Evolutionary conservation across 2,329 filamentous ascomycete species (phyloP).

Genomic region (Exophiala bonariae): DNA sequence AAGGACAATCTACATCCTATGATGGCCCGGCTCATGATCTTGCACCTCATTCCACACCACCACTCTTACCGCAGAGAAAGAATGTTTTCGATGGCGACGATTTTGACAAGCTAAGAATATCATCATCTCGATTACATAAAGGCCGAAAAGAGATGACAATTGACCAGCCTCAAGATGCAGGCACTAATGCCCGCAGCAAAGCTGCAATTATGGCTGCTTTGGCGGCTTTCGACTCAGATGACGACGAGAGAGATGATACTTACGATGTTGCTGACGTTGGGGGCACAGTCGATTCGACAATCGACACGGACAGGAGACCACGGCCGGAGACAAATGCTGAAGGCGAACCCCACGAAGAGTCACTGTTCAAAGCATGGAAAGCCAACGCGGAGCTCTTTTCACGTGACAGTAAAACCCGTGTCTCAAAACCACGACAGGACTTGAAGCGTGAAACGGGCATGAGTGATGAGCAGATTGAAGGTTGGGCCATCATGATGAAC

Average conservation of each 20-base stretch:
- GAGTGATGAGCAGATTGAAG: slow-evolving; percentile 92
- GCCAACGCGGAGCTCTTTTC: slow-evolving; percentile 65
- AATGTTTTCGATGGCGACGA: slow-evolving; percentile 82
- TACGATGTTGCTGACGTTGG: slow-evolving; percentile 93
- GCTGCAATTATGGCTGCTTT: slow-evolving; percentile 86
- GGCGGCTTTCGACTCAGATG: slow-evolving; percentile 85
- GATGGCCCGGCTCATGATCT: slow-evolving; percentile 43
- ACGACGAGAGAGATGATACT: slow-evolving; percentile 95
- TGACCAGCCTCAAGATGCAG: slow-evolving; percentile 36
- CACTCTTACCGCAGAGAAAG: slow-evolving; percentile 55
- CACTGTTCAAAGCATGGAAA: slow-evolving; percentile 72
- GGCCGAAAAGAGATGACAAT: slow-evolving; percentile 56
- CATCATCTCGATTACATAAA: slow-evolving; percentile 70
- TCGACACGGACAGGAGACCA: slow-evolving; percentile 24
- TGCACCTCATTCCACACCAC: slow-evolving; percentile 46
- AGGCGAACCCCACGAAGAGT: slow-evolving; percentile 58
- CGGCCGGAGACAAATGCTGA: slow-evolving; percentile 13
- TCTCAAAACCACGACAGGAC: slow-evolving; percentile 60
- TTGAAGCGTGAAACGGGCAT: slow-evolving; percentile 77
- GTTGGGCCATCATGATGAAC: slow-evolving; percentile 84
- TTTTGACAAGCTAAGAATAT: slow-evolving; percentile 68
- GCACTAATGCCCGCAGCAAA: slow-evolving; percentile 65
- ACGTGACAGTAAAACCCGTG: slow-evolving; percentile 69
- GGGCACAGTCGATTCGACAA: slow-evolving; percentile 71
- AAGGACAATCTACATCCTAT: slow-evolving; percentile 11